Evolutionary conservation across 2,329 filamentous ascomycete genomes (phyloP).

Genomic region (Colletotrichum cuscutae): DNA sequence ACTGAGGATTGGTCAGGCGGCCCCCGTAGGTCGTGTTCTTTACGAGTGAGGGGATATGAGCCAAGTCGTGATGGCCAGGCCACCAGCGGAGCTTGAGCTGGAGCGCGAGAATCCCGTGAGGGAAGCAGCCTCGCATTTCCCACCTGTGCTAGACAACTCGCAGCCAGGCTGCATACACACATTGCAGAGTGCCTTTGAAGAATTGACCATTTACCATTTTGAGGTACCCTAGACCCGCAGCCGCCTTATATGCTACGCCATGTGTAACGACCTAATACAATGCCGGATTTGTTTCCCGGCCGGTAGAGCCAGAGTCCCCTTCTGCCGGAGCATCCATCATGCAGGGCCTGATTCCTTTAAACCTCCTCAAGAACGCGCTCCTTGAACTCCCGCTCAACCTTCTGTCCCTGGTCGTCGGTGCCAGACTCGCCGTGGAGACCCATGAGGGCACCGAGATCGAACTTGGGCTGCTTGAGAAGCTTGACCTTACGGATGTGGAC

Average conservation of each 20-base stretch:
- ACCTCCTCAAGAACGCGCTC: constrained; percentile 94
- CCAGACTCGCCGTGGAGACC: constrained; percentile 97
- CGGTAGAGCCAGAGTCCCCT: constrained; percentile 34
- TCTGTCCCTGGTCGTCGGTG: constrained; percentile 96
- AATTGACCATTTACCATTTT: constrained; percentile 38
- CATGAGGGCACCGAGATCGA: constrained; percentile 96
- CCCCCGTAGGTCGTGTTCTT: background rate
- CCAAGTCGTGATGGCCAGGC: background rate
- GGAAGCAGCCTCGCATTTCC: background rate
- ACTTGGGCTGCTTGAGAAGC: constrained; percentile 98
- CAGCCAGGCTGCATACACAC: constrained; percentile 19
- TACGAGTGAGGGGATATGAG: background rate
- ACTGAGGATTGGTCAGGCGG: background rate
- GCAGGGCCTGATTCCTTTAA: constrained; percentile 67
- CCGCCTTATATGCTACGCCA: constrained; percentile 56
- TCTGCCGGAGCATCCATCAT: constrained; percentile 55
- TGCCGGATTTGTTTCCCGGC: constrained; percentile 41
- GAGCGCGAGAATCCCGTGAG: background rate
- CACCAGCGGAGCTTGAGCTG: background rate
- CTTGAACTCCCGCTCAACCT: constrained; percentile 99
- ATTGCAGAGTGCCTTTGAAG: constrained; percentile 28
- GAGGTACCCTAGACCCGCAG: constrained; percentile 53
- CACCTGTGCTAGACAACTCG: too few relatives aligned
- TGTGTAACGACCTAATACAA: constrained; percentile 55
- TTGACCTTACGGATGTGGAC: constrained; percentile 99